A percentile compares a stretch with the other conserved stretches of the same genome.
Conservation (phyloP, 139 green algal genomes). For the Raphidocelis subcapitata region DNA sequence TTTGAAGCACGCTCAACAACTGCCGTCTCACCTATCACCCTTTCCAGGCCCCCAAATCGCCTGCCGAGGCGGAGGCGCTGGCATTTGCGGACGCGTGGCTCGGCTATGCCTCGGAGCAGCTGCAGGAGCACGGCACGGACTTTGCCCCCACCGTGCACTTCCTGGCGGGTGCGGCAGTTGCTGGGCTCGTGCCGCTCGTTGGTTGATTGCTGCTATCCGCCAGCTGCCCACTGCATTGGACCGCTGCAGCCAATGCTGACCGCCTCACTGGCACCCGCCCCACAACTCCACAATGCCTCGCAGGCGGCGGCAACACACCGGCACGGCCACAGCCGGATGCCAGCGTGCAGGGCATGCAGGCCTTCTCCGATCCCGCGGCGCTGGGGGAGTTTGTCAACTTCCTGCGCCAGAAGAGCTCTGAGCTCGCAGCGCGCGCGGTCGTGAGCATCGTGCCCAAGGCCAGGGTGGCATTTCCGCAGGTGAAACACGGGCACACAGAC, state of each 20-base stretch:
- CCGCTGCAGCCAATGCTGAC: no score
- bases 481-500: background rate
- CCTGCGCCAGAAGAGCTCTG: background rate
- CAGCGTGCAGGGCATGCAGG: constrained; percentile 9
- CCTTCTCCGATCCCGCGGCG: constrained; percentile 11
- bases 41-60: background rate
- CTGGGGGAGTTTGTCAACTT: constrained; percentile 13
- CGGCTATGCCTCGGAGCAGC: background rate
- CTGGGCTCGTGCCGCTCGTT: background rate
- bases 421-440: constrained; percentile 8
- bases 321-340: no score
- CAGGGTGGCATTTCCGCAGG: constrained; percentile 19
- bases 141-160: constrained; percentile 38
- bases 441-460: constrained; percentile 19
- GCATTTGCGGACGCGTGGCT: constrained; percentile 19
- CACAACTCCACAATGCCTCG: no score
- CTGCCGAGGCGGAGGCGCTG: background rate
- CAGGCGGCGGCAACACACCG: no score
- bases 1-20: background rate
- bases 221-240: no score
- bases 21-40: background rate
- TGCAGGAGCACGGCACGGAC: constrained; percentile 6
- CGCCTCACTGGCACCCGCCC: no score
- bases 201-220: no score
- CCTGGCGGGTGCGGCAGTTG: constrained; percentile 10